Conservation (phyloP, 1,139 yeast species). For the Saccharomyces pastorianus region DNA sequence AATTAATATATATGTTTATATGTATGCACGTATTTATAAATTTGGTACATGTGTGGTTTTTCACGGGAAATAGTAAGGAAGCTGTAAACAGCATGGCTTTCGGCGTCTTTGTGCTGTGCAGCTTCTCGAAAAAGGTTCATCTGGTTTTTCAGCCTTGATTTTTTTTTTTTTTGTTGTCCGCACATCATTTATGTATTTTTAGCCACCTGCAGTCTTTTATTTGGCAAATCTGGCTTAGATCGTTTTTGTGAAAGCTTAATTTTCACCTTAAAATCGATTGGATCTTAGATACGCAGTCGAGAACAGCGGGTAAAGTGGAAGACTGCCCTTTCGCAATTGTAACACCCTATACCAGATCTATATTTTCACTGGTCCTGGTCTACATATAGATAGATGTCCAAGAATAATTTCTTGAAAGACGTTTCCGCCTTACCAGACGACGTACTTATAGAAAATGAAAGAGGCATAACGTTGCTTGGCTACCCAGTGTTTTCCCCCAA, state of each 20-base stretch:
- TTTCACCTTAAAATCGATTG: not conserved
- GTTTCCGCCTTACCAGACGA: constrained; percentile 24
- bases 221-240: not conserved
- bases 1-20: too few relatives aligned
- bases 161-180: too few relatives aligned
- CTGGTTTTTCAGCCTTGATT: not conserved
- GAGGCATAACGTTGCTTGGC: constrained; percentile 49
- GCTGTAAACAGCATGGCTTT: too few relatives aligned
- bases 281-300: not conserved
- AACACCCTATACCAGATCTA: not conserved
- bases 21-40: too few relatives aligned
- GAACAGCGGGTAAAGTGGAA: not conserved
- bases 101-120: too few relatives aligned
- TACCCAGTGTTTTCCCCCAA: constrained; percentile 44
- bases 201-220: not conserved
- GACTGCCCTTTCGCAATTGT: not conserved
- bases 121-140: not conserved
- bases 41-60: too few relatives aligned
- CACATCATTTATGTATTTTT: not conserved
- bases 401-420: not conserved
- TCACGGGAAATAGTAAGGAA: too few relatives aligned
- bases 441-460: constrained; percentile 44
- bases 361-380: not conserved
- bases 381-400: not conserved
- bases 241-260: not conserved